Evolutionary conservation across 805 yeast genomes (phyloP).

Genomic region (Zygosaccharomyces kombuchaensis): DNA sequence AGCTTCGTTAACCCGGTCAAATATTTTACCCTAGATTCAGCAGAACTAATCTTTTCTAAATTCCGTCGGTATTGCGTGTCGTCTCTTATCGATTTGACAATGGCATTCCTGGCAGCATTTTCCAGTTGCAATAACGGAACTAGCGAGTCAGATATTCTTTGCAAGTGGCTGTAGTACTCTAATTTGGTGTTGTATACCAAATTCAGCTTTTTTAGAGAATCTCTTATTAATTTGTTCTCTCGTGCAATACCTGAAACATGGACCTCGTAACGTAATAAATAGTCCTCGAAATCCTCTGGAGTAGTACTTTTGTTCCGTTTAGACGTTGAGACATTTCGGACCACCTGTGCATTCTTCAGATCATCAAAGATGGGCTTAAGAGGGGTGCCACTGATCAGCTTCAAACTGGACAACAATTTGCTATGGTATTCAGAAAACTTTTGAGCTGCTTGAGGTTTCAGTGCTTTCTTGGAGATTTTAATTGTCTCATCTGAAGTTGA

Average conservation of each 20-base stretch:
- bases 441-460: slow-evolving; percentile 18
- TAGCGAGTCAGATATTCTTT: slow-evolving; percentile 80
- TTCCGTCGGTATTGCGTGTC: slow-evolving; percentile 22
- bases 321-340: slow-evolving; percentile 14
- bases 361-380: slow-evolving; percentile 33
- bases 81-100: slow-evolving; percentile 23
- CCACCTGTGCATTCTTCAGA: slow-evolving; percentile 30
- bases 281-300: slow-evolving; percentile 24
- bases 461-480: slow-evolving; percentile 16
- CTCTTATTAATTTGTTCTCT: slow-evolving; percentile 33
- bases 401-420: slow-evolving; percentile 25
- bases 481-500: slow-evolving; percentile 27
- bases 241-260: slow-evolving; percentile 19
- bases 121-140: slow-evolving; percentile 41
- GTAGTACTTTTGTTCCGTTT: slow-evolving; percentile 6
- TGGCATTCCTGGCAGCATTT: slow-evolving; percentile 12
- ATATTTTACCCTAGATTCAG: slow-evolving; percentile 45
- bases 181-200: slow-evolving; percentile 74
- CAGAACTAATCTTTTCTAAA: slow-evolving; percentile 25
- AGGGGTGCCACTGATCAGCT: slow-evolving; percentile 25
- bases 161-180: slow-evolving; percentile 78
- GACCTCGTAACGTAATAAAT: slow-evolving; percentile 23
- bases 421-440: slow-evolving; percentile 32
- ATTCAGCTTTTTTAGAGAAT: slow-evolving; percentile 49
- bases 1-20: slow-evolving; percentile 40